Evolutionary conservation across 2,329 filamentous ascomycete species (phyloP).

Genomic region (Penicillium sp.): DNA sequence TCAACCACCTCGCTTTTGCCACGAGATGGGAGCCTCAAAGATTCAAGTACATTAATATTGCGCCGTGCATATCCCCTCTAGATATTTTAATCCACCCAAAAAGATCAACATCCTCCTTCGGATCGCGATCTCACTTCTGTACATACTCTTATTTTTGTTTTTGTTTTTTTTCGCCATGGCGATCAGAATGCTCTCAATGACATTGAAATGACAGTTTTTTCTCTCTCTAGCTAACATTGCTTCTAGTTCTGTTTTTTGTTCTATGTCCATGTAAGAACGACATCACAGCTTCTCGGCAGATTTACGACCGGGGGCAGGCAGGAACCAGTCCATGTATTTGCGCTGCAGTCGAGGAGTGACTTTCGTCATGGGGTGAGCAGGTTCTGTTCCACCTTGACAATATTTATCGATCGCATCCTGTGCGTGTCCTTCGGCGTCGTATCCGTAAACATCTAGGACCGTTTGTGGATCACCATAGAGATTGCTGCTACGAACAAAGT

Average conservation of each 20-base stretch:
- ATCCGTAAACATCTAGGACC: slow-evolving; percentile 41
- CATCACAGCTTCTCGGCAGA: slow-evolving; percentile 5
- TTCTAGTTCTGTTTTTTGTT: background rate
- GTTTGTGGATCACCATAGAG: slow-evolving; percentile 41
- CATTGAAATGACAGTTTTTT: background rate
- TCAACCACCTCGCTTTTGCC: background rate
- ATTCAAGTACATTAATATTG: slow-evolving; percentile 18
- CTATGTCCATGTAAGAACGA: no score
- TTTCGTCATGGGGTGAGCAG: slow-evolving; percentile 29
- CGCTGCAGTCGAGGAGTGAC: slow-evolving; percentile 28
- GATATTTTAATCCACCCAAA: slow-evolving; percentile 18
- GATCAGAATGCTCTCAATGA: slow-evolving; percentile 15
- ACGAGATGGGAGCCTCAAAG: background rate
- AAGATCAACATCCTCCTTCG: background rate
- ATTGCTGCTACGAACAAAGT: slow-evolving; percentile 38
- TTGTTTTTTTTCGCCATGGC: slow-evolving; percentile 1
- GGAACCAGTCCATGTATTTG: slow-evolving; percentile 38
- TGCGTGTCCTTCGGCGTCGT: slow-evolving; percentile 41
- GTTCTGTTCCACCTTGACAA: slow-evolving; percentile 15
- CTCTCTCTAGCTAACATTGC: background rate
- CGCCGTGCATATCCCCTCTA: slow-evolving; percentile 8
- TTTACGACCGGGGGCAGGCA: slow-evolving; percentile 17
- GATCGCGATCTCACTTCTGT: slow-evolving; percentile 12
- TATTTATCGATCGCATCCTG: slow-evolving; percentile 26
- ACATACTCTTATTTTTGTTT: slow-evolving; percentile 12